Conservation (phyloP, 192 early-diverging fungal genomes). For the Globomyces pollinis-pini region DNA sequence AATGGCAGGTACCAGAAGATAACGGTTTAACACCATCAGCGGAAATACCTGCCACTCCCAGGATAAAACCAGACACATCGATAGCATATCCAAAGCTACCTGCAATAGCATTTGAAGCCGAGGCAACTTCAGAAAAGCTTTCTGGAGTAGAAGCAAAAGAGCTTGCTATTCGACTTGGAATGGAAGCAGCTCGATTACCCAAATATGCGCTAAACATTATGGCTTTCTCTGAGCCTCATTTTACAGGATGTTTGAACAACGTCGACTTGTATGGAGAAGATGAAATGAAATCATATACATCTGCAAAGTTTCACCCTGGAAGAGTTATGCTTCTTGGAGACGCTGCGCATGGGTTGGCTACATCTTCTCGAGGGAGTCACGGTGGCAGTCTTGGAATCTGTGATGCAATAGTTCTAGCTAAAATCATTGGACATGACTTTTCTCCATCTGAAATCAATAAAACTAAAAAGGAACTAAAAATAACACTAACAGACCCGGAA, state of each 20-base stretch:
- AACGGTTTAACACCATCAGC: neutral
- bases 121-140: slow-evolving; percentile 15
- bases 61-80: neutral
- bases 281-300: slow-evolving; percentile 28
- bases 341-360: slow-evolving; percentile 44
- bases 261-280: slow-evolving; percentile 29
- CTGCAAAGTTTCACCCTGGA: slow-evolving; percentile 42
- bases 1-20: neutral
- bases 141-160: slow-evolving; percentile 21
- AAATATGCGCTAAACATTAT: slow-evolving; percentile 29
- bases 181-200: slow-evolving; percentile 10
- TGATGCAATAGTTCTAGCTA: slow-evolving; percentile 38
- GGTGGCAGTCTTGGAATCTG: slow-evolving; percentile 37
- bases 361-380: slow-evolving; percentile 33
- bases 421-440: slow-evolving; percentile 23
- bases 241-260: slow-evolving; percentile 23
- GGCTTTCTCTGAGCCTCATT: slow-evolving; percentile 29
- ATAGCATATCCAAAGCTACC: neutral
- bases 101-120: neutral
- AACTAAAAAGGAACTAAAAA: no score
- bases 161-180: slow-evolving; percentile 26
- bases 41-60: slow-evolving; percentile 7
- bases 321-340: slow-evolving; percentile 45
- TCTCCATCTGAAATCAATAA: no score
- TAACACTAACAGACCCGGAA: no score